Conservation (phyloP, 2,329 filamentous ascomycete genomes). For the Pseudocercospora eumusae region DNA sequence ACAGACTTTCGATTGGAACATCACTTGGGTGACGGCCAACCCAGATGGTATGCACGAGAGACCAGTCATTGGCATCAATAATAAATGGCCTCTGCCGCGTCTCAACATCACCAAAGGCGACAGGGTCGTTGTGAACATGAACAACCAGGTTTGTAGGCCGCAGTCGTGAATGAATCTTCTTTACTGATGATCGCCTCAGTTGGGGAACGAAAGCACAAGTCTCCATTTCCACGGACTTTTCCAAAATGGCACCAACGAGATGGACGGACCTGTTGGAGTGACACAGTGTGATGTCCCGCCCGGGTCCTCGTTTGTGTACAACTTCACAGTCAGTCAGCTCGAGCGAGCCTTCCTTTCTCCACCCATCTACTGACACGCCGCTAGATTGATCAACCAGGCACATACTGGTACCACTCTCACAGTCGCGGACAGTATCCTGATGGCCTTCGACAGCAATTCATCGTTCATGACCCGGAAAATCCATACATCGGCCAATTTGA, state of each 20-base stretch:
- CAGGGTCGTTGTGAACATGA: constrained; percentile 66
- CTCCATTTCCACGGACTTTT: constrained; percentile 79
- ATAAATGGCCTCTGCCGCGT: constrained; percentile 70
- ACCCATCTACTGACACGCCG: not conserved
- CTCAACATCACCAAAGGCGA: constrained; percentile 75
- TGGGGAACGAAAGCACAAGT: constrained; percentile 63
- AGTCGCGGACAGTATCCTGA: constrained; percentile 66
- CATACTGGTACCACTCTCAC: constrained; percentile 69
- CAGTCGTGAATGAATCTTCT: not conserved
- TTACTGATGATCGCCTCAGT: constrained; percentile 34
- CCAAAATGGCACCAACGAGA: constrained; percentile 71
- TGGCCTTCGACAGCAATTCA: constrained; percentile 66
- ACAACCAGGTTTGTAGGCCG: constrained; percentile 55
- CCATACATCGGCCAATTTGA: constrained; percentile 56
- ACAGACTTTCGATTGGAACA: constrained; percentile 38
- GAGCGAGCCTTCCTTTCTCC: not conserved
- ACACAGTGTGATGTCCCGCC: constrained; percentile 69
- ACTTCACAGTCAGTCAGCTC: constrained; percentile 58
- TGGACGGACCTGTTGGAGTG: constrained; percentile 71
- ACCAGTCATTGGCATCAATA: constrained; percentile 69
- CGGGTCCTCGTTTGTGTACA: constrained; percentile 64
- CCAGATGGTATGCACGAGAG: constrained; percentile 55
- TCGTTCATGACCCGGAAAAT: constrained; percentile 63
- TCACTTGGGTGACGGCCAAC: constrained; percentile 58
- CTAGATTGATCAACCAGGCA: constrained; percentile 52